Conservation (phyloP, 1,284 basidiomycete genomes). For the Irpex sp. region DNA sequence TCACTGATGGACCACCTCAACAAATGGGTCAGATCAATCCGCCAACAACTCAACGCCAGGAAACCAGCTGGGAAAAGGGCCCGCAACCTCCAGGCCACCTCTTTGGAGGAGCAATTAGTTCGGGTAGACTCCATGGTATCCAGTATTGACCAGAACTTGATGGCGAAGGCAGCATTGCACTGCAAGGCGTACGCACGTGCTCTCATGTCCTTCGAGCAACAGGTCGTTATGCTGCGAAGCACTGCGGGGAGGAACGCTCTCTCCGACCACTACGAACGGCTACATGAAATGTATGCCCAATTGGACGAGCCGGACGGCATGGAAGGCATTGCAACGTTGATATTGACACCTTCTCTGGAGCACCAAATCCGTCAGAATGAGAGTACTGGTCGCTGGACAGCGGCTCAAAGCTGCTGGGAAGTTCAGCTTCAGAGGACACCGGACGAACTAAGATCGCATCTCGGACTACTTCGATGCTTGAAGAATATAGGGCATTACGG, state of each 20-base stretch:
- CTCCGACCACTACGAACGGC: slow-evolving; percentile 81
- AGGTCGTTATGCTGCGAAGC: slow-evolving; percentile 28
- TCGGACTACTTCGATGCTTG: slow-evolving; percentile 89
- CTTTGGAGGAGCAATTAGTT: slow-evolving; percentile 55
- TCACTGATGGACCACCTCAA: slow-evolving; percentile 93
- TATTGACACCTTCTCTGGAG: slow-evolving; percentile 88
- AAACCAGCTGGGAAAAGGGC: slow-evolving; percentile 14
- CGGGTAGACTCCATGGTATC: slow-evolving; percentile 78
- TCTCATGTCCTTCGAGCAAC: slow-evolving; percentile 92
- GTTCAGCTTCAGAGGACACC: slow-evolving; percentile 91
- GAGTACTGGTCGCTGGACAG: slow-evolving; percentile 96
- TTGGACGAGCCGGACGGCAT: slow-evolving; percentile 99
- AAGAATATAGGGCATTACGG: slow-evolving; percentile 97
- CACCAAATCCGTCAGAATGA: slow-evolving; percentile 99
- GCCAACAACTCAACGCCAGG: slow-evolving; percentile 52
- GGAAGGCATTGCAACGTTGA: slow-evolving; percentile 93
- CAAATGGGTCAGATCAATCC: slow-evolving; percentile 78
- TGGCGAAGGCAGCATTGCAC: slow-evolving; percentile 91
- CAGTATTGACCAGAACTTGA: slow-evolving; percentile 83
- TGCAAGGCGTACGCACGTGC: slow-evolving; percentile 94
- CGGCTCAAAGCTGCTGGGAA: slow-evolving; percentile 99
- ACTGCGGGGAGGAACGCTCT: slow-evolving; percentile 44
- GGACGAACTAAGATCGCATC: slow-evolving; percentile 84
- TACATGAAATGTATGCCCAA: slow-evolving; percentile 96
- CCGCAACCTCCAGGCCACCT: slow-evolving; percentile 13